Evolutionary conservation across 1,284 basidiomycete species (phyloP), one percentile per base, ranked within the genome.

Genomic region (Ceratobasidium sp.): DNA sequence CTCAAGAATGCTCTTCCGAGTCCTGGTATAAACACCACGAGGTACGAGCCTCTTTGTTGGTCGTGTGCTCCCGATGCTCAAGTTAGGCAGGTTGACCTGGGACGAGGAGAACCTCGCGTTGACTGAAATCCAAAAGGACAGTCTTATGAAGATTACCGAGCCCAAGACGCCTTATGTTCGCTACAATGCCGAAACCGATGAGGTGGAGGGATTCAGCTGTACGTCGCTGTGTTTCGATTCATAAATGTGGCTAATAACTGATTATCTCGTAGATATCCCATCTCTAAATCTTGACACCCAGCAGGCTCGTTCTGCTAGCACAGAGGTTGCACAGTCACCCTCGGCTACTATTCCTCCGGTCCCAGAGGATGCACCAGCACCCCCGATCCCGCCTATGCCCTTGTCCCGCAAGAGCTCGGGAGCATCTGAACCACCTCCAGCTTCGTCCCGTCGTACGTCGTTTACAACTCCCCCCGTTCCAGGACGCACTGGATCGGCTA

Each of bases 161-260:
- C 94, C 94, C 58, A 96, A 96, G 85, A 96, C 94, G n/a, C 94
- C 94, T 0, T 96, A 91, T 79, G 93, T 96, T 62, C 84, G 92
- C 72, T 94, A 95, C 78, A 92, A 95, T 75, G 86, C 92, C 0
- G 88, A 91, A 78, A 91, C 90, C 47, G 93, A 95, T 77, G 85
- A 86, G 68, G 80, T 94, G 50, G 91, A 93, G 78, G 72, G 73
- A 29, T 74, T 80, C 10, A 86, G 89, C 75, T 87, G 91, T 91
- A 58, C 74, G 90, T 83, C 45, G 54, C 27, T 32, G 25, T 20
- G 35, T 17, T 10, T 42, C 67, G 34, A 5, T 43, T 40, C 15
- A 40, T n/a, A 56, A 20, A 25, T 29, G 27, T 49, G 40, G n/a
- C 38, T 62, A n/a, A 29, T 29, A 35, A 6, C 20, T 47, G 17